Evolutionary conservation across 2,329 filamentous ascomycete species (phyloP).

Genomic region (Nemania serpens): DNA sequence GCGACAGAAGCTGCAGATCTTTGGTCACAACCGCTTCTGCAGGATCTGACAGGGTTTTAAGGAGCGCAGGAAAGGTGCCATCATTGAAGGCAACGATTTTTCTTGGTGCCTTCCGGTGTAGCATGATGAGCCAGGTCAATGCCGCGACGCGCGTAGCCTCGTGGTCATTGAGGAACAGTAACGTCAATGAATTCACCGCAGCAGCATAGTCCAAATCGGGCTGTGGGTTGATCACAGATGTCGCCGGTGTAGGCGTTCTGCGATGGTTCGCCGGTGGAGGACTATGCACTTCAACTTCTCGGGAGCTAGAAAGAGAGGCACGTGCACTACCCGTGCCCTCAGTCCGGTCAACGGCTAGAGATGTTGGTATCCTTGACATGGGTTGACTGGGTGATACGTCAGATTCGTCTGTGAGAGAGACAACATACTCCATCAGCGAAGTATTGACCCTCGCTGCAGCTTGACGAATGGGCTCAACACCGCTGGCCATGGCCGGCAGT

Average conservation of each 20-base stretch:
- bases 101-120: slow-evolving; percentile 90
- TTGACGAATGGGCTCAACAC: slow-evolving; percentile 84
- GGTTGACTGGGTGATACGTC: slow-evolving; percentile 45
- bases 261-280: slow-evolving; percentile 57
- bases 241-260: slow-evolving; percentile 51
- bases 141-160: slow-evolving; percentile 94
- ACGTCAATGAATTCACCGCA: slow-evolving; percentile 87
- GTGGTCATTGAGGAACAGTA: slow-evolving; percentile 95
- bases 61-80: slow-evolving; percentile 90
- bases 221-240: slow-evolving; percentile 50
- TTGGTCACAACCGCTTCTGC: slow-evolving; percentile 95
- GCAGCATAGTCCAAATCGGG: slow-evolving; percentile 93
- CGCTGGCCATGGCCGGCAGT: slow-evolving; percentile 90
- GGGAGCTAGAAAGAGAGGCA: slow-evolving; percentile 56
- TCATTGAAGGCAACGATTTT: slow-evolving; percentile 96
- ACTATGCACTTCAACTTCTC: slow-evolving; percentile 58
- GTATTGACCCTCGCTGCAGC: slow-evolving; percentile 89
- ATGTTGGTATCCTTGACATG: slow-evolving; percentile 47
- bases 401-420: slow-evolving; percentile 79
- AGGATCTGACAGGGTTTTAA: slow-evolving; percentile 95
- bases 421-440: slow-evolving; percentile 91
- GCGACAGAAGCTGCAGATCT: slow-evolving; percentile 89
- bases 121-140: slow-evolving; percentile 95
- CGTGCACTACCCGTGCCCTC: slow-evolving; percentile 56
- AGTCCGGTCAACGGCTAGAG: slow-evolving; percentile 50